phyloP scores from a whole-genome alignment of 257 asterid species.

The Fraxinus pennsylvanica region DNA sequence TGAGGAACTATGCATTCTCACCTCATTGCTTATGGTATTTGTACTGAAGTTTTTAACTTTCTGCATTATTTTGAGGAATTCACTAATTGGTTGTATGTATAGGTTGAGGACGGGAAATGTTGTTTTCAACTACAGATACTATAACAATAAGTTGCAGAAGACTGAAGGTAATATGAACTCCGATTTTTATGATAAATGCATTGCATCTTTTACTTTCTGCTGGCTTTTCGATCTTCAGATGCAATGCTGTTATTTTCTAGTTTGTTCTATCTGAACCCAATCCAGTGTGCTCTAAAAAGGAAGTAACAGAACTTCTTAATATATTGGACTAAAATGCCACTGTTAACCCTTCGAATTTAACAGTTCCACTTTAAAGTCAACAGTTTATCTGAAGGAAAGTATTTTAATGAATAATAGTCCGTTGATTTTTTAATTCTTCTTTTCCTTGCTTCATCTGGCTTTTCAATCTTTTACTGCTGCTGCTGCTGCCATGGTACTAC shows the following conservation, averaged over 20 bases:
- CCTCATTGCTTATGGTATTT: slow-evolving; percentile 17
- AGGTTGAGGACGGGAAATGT: slow-evolving; percentile 99
- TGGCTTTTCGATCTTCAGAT: slow-evolving; percentile 21
- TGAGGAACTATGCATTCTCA: slow-evolving; percentile 12
- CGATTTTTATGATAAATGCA: slow-evolving; percentile 17
- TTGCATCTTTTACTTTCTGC: neutral
- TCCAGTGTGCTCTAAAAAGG: slow-evolving; percentile 13
- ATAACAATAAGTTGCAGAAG: slow-evolving; percentile 80
- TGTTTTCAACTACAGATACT: slow-evolving; percentile 87
- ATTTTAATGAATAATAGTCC: neutral
- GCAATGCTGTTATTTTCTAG: slow-evolving; percentile 9
- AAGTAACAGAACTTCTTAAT: neutral
- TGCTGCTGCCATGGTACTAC: neutral
- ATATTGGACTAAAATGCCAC: neutral
- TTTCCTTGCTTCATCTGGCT: neutral
- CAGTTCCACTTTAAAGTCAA: neutral
- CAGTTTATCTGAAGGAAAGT: neutral
- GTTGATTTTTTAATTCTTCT: neutral
- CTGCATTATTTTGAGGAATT: slow-evolving; percentile 14
- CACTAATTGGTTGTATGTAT: slow-evolving; percentile 30
- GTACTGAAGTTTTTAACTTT: slow-evolving; percentile 5
- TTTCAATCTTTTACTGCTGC: neutral
- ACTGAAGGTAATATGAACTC: slow-evolving; percentile 77
- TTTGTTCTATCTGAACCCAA: slow-evolving; percentile 17
- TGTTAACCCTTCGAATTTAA: neutral